Base-by-base conservation (phyloP, 495 filamentous ascomycete genomes). In the Aspergillus ostianus region DNA sequence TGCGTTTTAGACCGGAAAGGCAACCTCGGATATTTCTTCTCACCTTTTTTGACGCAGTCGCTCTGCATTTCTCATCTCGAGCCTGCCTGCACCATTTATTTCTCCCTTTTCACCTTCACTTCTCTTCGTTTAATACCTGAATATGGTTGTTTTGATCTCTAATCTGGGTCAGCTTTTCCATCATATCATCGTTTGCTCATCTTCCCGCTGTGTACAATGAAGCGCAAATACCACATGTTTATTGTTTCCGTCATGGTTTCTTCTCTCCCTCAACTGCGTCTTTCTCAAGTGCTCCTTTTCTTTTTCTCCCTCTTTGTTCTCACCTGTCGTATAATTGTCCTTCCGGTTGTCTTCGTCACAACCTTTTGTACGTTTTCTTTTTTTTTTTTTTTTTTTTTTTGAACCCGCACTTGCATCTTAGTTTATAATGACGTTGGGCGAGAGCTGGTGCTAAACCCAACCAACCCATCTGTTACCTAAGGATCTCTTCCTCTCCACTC, bases 201-300 rank as follows among this genome's bases (percentile, higher is more conserved):
- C 60, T 60, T 61, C 53, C 60, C 30, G 67, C 61, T 68, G 68
- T 77, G 73, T 78, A 78, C 72, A 75, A 76, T 78, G 75, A 73
- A 78, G 73, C 75, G 75, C 73, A 78, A 78, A 78, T 78, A 76
- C 73, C 74, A 76, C 70, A 58, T 69, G 61, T 54, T 61, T 61
- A 58, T 64, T 60, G 54, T 55, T 60, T 26, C 49, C 57, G 32
- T 59, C 41, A 49, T 59, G 23, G 19, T 58, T 41, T 19, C 26
- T 32, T 10, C 27, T 15, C 50, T 27, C 26, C 17, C 20, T 51
- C 20, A 3, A 26, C 23, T 52, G 8, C 50, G 61, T 66, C 61
- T 70, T 64, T 68, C 62, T 23, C 15, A 23, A 51, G 8, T 55
- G 4, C 9, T 61, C 21, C 27, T 54, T 46, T 21, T 64, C 58